Evolutionary conservation across 129 eudicot genomes (phyloP).

Genomic region (Logfia minima): DNA sequence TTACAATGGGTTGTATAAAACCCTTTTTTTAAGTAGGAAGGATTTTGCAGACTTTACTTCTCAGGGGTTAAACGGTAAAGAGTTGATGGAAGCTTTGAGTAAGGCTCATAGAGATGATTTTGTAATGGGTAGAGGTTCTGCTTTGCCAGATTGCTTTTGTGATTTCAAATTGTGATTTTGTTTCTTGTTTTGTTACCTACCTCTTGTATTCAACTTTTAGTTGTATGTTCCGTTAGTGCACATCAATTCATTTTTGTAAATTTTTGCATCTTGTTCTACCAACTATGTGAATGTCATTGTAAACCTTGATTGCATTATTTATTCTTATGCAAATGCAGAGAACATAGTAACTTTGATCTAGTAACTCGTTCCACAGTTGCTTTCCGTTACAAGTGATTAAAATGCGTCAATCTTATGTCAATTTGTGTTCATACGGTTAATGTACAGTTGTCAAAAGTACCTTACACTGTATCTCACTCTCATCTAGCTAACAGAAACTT

Average conservation of each 20-base stretch:
- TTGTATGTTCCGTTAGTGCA: background rate
- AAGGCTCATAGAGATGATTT: conserved; percentile 74
- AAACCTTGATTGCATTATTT: background rate
- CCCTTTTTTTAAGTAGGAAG: conserved; percentile 67
- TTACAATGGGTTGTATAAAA: conserved; percentile 61
- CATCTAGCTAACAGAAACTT: conserved; percentile 33
- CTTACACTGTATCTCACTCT: background rate
- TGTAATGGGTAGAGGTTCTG: conserved; percentile 83
- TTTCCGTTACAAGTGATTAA: background rate
- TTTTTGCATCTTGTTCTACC: background rate
- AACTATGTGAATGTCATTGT: background rate
- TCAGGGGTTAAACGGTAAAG: conserved; percentile 58
- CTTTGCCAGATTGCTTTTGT: conserved; percentile 93
- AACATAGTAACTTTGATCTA: background rate
- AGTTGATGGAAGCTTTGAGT: conserved; percentile 58
- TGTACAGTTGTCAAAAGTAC: background rate
- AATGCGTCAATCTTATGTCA: background rate
- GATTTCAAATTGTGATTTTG: conserved; percentile 63
- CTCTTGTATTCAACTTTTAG: background rate
- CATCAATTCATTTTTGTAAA: background rate
- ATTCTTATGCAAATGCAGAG: background rate
- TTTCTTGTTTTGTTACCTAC: background rate
- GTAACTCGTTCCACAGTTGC: background rate
- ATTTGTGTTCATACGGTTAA: background rate
- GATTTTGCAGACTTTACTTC: conserved; percentile 58